Evolutionary conservation across 305 asterid genomes (phyloP).

Genomic region (Fraxinus platypoda): DNA sequence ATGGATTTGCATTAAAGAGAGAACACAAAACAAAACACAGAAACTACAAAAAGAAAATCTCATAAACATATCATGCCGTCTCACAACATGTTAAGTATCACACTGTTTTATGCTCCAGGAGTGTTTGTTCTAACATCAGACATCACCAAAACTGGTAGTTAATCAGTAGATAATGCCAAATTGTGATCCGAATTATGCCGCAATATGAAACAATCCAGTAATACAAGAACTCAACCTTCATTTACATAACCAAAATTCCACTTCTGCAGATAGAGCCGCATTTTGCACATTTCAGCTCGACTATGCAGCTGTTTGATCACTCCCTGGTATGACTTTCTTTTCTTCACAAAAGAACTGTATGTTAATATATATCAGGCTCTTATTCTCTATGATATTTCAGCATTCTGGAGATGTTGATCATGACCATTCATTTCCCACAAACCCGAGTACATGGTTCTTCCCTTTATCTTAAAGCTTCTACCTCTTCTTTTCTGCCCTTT

Average conservation of each 20-base stretch:
- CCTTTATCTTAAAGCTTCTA: constrained; percentile 45
- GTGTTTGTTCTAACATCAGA: not conserved
- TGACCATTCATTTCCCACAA: constrained; percentile 41
- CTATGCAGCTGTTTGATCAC: not conserved
- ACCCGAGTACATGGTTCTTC: constrained; percentile 42
- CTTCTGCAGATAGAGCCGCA: not conserved
- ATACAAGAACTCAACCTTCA: not conserved
- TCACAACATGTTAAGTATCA: not conserved
- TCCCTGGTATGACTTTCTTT: not conserved
- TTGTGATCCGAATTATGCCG: not conserved
- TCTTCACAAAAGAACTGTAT: not conserved
- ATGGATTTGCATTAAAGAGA: not conserved
- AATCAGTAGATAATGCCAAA: not conserved
- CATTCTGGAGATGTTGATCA: constrained; percentile 33
- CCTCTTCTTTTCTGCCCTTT: constrained; percentile 58
- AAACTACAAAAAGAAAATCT: not conserved
- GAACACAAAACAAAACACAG: not conserved
- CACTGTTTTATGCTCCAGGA: not conserved
- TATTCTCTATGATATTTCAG: constrained; percentile 30
- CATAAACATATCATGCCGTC: not conserved
- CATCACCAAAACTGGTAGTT: constrained; percentile 18
- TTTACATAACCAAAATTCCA: not conserved
- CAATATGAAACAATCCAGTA: not conserved
- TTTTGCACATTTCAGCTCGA: not conserved
- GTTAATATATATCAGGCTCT: constrained; percentile 14